A percentile compares a stretch with the other conserved stretches of the same genome.
These are phyloP conservation scores for Lenwebbia sp. DNA, from an alignment of 345 rosid species.

Conservation along the genomic window DNA sequence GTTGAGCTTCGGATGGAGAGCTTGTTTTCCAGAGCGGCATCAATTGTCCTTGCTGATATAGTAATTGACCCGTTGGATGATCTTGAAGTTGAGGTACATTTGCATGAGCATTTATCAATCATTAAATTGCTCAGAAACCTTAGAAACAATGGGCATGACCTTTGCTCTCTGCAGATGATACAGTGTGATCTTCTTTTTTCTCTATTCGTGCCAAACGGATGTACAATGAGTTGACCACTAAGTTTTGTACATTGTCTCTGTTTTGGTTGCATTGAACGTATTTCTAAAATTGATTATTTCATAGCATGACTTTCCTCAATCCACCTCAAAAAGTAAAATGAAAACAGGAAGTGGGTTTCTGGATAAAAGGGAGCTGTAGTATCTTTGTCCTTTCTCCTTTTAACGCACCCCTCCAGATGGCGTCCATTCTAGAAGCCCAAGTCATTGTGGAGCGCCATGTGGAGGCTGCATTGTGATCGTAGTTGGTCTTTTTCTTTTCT, in stretches of 20 bases:
- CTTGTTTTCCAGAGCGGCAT: constrained; percentile 42
- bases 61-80: constrained; percentile 42
- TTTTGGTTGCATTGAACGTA: not conserved
- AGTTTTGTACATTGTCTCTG: not conserved
- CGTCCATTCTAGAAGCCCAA: too few relatives aligned
- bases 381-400: not conserved
- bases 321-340: not conserved
- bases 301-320: not conserved
- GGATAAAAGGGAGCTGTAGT: not conserved
- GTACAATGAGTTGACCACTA: not conserved
- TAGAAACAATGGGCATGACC: not conserved
- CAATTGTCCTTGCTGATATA: constrained; percentile 49
- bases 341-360: not conserved
- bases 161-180: not conserved
- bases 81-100: constrained; percentile 70
- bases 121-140: not conserved
- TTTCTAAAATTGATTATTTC: not conserved
- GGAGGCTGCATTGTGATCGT: not conserved
- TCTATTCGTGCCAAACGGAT: not conserved
- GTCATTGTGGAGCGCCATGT: too few relatives aligned
- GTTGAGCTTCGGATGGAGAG: constrained; percentile 43
- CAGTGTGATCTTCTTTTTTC: not conserved
- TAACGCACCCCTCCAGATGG: not conserved
- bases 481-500: not conserved
- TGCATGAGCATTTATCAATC: not conserved